Evolutionary conservation across 2,329 filamentous ascomycete species (phyloP).

Genomic region (Aureobasidium sp.): DNA sequence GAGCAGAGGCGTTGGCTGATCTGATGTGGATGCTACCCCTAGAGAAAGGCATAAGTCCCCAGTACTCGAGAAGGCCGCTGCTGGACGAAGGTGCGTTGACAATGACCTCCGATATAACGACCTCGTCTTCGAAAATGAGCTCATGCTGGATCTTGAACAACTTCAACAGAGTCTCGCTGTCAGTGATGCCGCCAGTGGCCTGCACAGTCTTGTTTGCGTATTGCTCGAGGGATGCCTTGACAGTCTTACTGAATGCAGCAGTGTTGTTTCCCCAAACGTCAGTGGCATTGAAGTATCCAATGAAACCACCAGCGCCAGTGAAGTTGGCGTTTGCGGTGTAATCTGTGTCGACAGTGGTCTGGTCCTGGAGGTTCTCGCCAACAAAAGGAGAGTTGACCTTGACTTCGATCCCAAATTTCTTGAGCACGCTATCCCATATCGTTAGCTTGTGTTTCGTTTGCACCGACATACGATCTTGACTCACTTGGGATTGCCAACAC

Average conservation of each 20-base stretch:
- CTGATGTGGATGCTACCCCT: slow-evolving; percentile 30
- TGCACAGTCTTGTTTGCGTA: slow-evolving; percentile 26
- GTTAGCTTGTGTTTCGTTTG: slow-evolving; percentile 31
- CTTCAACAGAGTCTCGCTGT: slow-evolving; percentile 38
- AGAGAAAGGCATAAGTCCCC: slow-evolving; percentile 32
- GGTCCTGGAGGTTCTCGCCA: slow-evolving; percentile 30
- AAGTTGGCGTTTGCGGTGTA: slow-evolving; percentile 25
- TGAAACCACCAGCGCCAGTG: slow-evolving; percentile 30
- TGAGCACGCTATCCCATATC: slow-evolving; percentile 18
- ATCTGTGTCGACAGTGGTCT: slow-evolving; percentile 20
- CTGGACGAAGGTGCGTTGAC: slow-evolving; percentile 27
- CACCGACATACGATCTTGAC: neutral
- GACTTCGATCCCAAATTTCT: slow-evolving; percentile 25
- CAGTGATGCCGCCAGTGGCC: slow-evolving; percentile 25
- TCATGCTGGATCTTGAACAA: slow-evolving; percentile 44
- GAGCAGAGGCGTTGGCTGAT: slow-evolving; percentile 26
- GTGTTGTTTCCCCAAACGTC: slow-evolving; percentile 30
- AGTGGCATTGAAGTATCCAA: slow-evolving; percentile 28
- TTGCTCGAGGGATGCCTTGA: slow-evolving; percentile 24
- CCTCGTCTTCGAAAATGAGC: slow-evolving; percentile 40
- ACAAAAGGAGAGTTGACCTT: slow-evolving; percentile 28
- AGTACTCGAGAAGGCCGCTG: slow-evolving; percentile 29
- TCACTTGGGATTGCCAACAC: slow-evolving; percentile 28
- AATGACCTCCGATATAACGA: slow-evolving; percentile 44
- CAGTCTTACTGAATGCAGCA: slow-evolving; percentile 17